A percentile compares a stretch with the other conserved stretches of the same genome.
These are phyloP conservation scores for Scleroderma bovista DNA, from an alignment of 768 basidiomycete genomes.

Conservation along the genomic window DNA sequence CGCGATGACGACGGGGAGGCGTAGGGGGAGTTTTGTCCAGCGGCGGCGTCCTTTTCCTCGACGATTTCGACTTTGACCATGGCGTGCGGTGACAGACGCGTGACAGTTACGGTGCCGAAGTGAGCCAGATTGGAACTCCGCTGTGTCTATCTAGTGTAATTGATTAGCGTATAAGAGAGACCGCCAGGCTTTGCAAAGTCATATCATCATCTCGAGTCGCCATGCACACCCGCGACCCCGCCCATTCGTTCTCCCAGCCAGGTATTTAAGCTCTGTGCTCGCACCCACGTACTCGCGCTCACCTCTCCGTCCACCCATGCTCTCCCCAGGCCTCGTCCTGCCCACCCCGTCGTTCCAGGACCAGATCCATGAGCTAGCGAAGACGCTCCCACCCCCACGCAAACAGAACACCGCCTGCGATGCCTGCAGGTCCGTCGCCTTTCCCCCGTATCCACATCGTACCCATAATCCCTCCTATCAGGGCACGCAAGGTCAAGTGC, in stretches of 20 bases:
- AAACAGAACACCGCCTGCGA: conserved; percentile 95
- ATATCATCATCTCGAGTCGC: conserved; percentile 15
- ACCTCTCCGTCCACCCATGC: conserved; percentile 2
- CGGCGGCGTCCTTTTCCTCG: conserved; percentile 70
- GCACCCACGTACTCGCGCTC: not conserved
- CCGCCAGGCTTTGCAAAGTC: conserved; percentile 23
- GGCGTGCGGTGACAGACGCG: conserved; percentile 24
- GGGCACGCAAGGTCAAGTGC: conserved; percentile 87
- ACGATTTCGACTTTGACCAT: conserved; percentile 96
- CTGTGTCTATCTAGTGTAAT: conserved; percentile 6
- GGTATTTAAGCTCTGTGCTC: conserved; percentile 13
- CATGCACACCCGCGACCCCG: conserved; percentile 19
- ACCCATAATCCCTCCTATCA: conserved; percentile 22
- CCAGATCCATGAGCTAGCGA: conserved; percentile 77
- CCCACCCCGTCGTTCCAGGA: conserved; percentile 68
- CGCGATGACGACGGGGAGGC: conserved; percentile 69
- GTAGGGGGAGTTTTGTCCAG: conserved; percentile 64
- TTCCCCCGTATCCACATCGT: not conserved
- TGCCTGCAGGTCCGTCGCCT: conserved; percentile 64
- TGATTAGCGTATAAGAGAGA: conserved; percentile 10
- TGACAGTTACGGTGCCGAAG: conserved; percentile 19
- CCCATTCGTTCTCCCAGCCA: conserved; percentile 31
- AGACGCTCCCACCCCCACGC: conserved; percentile 75
- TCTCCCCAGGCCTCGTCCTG: conserved; percentile 48
- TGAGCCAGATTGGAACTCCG: conserved; percentile 21